phyloP scores from a whole-genome alignment of 441 rosid genomes.

The Aleurites moluccanus region DNA sequence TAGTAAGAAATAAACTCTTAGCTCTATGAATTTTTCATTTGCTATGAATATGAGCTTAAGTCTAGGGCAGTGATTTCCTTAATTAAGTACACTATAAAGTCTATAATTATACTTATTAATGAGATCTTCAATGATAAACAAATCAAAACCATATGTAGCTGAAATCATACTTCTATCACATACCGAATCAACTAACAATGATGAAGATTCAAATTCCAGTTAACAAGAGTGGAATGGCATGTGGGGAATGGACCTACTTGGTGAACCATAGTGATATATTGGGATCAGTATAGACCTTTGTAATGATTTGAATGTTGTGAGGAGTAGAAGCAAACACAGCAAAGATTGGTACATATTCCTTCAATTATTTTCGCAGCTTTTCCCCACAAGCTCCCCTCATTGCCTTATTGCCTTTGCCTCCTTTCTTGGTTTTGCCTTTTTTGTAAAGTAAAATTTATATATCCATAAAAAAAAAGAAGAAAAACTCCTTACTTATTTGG shows the following conservation, averaged over 20 bases:
- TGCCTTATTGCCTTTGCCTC: background rate
- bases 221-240: slow-evolving; percentile 42
- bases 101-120: slow-evolving; percentile 12
- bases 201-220: slow-evolving; percentile 39
- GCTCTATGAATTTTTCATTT: background rate
- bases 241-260: slow-evolving; percentile 48
- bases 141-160: slow-evolving; percentile 24
- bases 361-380: slow-evolving; percentile 32
- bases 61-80: background rate
- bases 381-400: slow-evolving; percentile 28
- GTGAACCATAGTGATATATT: slow-evolving; percentile 12
- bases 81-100: background rate
- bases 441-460: slow-evolving; percentile 26
- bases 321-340: slow-evolving; percentile 64
- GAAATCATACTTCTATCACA: slow-evolving; percentile 21
- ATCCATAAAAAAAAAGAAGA: background rate
- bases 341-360: slow-evolving; percentile 46
- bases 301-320: slow-evolving; percentile 50
- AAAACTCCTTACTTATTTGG: slow-evolving; percentile 25
- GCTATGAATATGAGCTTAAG: background rate
- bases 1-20: background rate
- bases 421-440: slow-evolving; percentile 28
- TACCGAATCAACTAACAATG: slow-evolving; percentile 38
- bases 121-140: slow-evolving; percentile 38
- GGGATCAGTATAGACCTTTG: slow-evolving; percentile 29